Percentiles rank a stretch among this genome's conserved stretches.
Evolutionary conservation across 2,329 filamentous ascomycete genomes (phyloP).

Genomic region (Clarireedia homoeocarpa): DNA sequence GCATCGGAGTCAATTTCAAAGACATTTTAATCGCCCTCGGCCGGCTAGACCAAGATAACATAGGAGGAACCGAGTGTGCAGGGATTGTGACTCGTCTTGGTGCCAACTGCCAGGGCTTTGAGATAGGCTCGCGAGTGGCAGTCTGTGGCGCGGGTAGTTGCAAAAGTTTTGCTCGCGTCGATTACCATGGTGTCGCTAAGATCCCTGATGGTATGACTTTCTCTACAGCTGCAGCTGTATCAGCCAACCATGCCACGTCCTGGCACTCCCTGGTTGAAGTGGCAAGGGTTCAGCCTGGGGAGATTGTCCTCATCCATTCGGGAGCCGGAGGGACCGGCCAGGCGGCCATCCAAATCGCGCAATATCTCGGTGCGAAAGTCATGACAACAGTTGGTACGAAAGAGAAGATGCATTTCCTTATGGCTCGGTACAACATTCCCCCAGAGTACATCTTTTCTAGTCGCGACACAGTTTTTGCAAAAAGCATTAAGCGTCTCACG

Average conservation of each 20-base stretch:
- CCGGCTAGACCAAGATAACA: background rate
- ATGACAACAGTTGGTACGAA: slow-evolving; percentile 26
- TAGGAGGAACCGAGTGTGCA: background rate
- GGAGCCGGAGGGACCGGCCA: slow-evolving; percentile 28
- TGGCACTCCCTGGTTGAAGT: slow-evolving; percentile 15
- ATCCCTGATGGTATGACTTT: too few species aligned
- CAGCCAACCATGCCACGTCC: slow-evolving; percentile 15
- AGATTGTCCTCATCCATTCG: slow-evolving; percentile 29
- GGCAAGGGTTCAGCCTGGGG: slow-evolving; percentile 12
- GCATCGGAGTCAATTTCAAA: background rate
- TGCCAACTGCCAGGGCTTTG: background rate
- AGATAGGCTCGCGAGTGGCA: too few species aligned
- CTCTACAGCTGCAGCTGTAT: slow-evolving; percentile 14
- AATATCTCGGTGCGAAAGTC: slow-evolving; percentile 20
- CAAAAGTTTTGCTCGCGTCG: too few species aligned
- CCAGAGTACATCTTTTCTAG: background rate
- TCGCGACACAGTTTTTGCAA: background rate
- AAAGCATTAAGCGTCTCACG: background rate
- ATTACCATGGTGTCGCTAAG: too few species aligned
- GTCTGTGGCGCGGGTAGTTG: too few species aligned
- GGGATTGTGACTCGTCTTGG: background rate
- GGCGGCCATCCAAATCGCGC: slow-evolving; percentile 27
- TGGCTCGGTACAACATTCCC: background rate
- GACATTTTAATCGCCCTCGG: background rate
- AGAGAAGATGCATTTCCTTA: slow-evolving; percentile 19